Base-by-base conservation (phyloP, 768 basidiomycete genomes). In the Polyporus arcularius region DNA sequence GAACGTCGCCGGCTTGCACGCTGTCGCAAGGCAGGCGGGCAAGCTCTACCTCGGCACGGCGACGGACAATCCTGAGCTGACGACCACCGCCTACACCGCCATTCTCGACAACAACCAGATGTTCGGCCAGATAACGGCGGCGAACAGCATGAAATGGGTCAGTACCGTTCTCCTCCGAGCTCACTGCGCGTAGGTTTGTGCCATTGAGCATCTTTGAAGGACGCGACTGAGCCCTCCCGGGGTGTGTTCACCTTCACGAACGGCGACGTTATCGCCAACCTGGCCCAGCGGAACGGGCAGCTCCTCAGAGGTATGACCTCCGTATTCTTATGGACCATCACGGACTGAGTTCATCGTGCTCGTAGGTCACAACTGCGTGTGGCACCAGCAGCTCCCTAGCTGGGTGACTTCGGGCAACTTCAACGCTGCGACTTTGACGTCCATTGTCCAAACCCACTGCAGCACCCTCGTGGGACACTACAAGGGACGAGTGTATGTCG, bases 351-450 rank as follows among this genome's bases (percentile, higher is more conserved):
- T 39, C 4, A 39, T 28, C 9, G 0, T 1, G 1, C 9, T 41
- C 8, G 42, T 45, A 69, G 68, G 69, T 68, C 75, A 79, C 65
- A 76, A 75, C 58, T 76, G 74, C 57, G 79, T 79, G 31, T 80
- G 79, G 81, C 73, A 84, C 68, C 79, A 75, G 52, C 83, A 85
- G 67, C 75, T 84, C 3, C 79, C 82, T 2, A 70, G 65, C 68
- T 83, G 81, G 82, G 80, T 84, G 2, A 73, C 78, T 1, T 64
- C 73, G 21, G 77, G 78, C 12, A 71, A 70, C 54, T 82, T 81
- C 66, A 74, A 76, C 59, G 76, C 76, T 9, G 72, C 71, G 0
- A 75, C 76, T 4, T 71, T 83, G 35, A 72, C 73, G 10, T 75
- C 75, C 35, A 79, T 84, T 56, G 68, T 85, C 48, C 67, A 78